Percentiles rank a stretch among this genome's conserved stretches.
These are phyloP conservation scores for Coprinopsis cinerea DNA, from an alignment of 768 basidiomycete species.

Conservation along the genomic window DNA sequence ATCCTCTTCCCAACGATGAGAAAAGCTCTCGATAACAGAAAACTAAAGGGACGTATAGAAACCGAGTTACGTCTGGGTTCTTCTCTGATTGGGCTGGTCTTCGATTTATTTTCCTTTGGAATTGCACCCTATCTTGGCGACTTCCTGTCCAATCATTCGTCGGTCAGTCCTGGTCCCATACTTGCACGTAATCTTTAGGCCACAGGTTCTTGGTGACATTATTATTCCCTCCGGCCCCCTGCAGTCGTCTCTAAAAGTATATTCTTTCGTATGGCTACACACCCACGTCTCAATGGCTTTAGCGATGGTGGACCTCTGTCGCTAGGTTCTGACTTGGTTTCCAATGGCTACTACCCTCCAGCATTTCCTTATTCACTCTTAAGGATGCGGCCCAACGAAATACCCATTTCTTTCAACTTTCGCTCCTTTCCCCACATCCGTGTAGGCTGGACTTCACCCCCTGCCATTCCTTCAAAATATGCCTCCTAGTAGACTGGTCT, in stretches of 20 bases:
- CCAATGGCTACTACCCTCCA: slow-evolving; percentile 11
- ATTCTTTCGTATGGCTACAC: background rate
- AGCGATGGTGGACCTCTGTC: background rate
- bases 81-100: background rate
- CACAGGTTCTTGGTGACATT: background rate
- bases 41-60: background rate
- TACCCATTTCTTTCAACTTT: background rate
- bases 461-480: slow-evolving; percentile 5
- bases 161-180: background rate
- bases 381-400: background rate
- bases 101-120: background rate
- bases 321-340: slow-evolving; percentile 7
- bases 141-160: background rate
- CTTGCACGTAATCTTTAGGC: background rate
- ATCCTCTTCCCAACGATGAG: background rate
- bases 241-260: background rate
- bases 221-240: background rate
- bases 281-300: background rate
- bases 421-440: background rate
- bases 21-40: background rate
- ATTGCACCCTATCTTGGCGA: background rate
- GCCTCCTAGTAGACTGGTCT: slow-evolving; percentile 11
- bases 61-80: background rate
- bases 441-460: background rate
- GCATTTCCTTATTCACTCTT: background rate